Percentiles rank a stretch among this genome's conserved stretches.
phyloP scores from a whole-genome alignment of 2,329 filamentous ascomycete genomes.

The Cladosporium sp. region DNA sequence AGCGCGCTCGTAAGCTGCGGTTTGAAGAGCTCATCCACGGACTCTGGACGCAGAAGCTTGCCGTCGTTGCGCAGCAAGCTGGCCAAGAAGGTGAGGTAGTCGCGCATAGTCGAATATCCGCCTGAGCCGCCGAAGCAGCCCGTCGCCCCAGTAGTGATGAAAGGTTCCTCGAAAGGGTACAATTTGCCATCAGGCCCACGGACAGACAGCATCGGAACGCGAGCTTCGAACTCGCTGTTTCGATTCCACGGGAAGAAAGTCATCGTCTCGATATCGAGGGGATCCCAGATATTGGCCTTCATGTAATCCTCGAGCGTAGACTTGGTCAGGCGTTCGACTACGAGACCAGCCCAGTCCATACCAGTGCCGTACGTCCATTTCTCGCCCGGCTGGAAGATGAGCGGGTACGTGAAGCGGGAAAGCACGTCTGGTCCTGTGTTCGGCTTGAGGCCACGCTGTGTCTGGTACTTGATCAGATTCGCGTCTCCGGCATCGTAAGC shows the following conservation, averaged over 20 bases:
- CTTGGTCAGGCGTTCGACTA: constrained; percentile 48
- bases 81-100: constrained; percentile 44
- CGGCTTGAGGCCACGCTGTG: constrained; percentile 13
- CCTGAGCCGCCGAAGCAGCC: constrained; percentile 34
- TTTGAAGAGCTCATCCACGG: constrained; percentile 44
- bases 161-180: constrained; percentile 12
- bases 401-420: constrained; percentile 41
- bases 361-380: constrained; percentile 48
- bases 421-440: constrained; percentile 33
- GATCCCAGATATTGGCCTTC: constrained; percentile 42
- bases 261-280: constrained; percentile 38
- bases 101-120: constrained; percentile 28
- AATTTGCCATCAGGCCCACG: constrained; percentile 21
- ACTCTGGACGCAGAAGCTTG: constrained; percentile 41
- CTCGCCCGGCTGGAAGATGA: constrained; percentile 49
- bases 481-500: constrained; percentile 43
- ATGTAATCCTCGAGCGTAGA: constrained; percentile 42
- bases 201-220: constrained; percentile 20
- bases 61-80: constrained; percentile 49
- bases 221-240: constrained; percentile 16
- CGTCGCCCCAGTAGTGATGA: constrained; percentile 23
- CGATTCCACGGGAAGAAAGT: constrained; percentile 27
- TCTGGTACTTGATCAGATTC: constrained; percentile 25
- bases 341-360: constrained; percentile 51
- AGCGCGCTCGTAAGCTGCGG: constrained; percentile 39